These are phyloP conservation scores for Kazachstania africana DNA, from an alignment of 805 yeast genomes.

Conservation along the genomic window DNA sequence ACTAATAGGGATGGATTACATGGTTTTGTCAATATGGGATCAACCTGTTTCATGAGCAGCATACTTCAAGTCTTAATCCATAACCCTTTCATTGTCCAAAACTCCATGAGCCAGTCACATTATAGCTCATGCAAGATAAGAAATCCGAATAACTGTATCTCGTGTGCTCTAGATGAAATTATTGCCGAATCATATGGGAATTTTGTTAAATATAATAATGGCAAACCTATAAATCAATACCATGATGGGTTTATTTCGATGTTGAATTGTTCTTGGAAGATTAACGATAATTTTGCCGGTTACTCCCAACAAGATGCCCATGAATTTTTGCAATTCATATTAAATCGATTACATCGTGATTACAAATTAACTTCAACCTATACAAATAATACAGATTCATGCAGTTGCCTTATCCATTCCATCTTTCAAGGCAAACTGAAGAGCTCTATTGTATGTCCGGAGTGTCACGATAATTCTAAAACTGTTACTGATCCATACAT, in stretches of 20 bases:
- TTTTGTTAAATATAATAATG: slow-evolving; percentile 20
- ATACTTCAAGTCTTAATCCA: slow-evolving; percentile 83
- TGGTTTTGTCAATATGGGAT: slow-evolving; percentile 89
- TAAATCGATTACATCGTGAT: slow-evolving; percentile 66
- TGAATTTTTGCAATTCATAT: slow-evolving; percentile 87
- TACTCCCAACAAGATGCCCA: slow-evolving; percentile 98
- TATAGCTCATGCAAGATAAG: slow-evolving; percentile 17
- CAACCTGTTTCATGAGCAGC: slow-evolving; percentile 94
- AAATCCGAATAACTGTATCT: slow-evolving; percentile 41
- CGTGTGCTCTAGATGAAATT: slow-evolving; percentile 77
- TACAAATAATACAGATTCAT: slow-evolving; percentile 20
- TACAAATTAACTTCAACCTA: slow-evolving; percentile 6
- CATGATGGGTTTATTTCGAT: slow-evolving; percentile 66
- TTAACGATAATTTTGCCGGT: slow-evolving; percentile 79
- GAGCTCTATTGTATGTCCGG: slow-evolving; percentile 63
- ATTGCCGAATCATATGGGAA: slow-evolving; percentile 60
- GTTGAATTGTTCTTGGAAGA: slow-evolving; percentile 78
- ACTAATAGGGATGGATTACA: slow-evolving; percentile 66
- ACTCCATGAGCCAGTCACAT: slow-evolving; percentile 44
- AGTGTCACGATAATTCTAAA: slow-evolving; percentile 50
- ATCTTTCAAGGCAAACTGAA: slow-evolving; percentile 76
- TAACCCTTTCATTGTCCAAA: slow-evolving; percentile 74
- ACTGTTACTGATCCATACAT: slow-evolving; percentile 77
- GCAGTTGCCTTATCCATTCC: slow-evolving; percentile 73
- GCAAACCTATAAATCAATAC: too few relatives aligned